Percentiles rank a stretch among this genome's conserved stretches.
These are phyloP conservation scores for Fusarium stilboides DNA, from an alignment of 2,329 filamentous ascomycete species.

Conservation along the genomic window DNA sequence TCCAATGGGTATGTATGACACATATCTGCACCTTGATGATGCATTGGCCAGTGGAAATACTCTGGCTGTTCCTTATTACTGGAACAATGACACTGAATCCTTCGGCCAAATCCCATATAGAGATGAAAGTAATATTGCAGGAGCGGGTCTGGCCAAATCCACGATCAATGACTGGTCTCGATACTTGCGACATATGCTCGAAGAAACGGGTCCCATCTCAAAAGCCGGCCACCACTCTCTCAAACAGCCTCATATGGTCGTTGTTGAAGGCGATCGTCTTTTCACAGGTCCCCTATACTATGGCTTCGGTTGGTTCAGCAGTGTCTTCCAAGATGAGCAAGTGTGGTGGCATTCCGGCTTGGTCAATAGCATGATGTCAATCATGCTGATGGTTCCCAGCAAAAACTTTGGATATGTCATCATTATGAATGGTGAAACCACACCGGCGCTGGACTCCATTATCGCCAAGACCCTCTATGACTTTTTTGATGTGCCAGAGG, in stretches of 20 bases:
- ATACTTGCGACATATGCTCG: conserved; percentile 54
- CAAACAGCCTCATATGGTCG: conserved; percentile 46
- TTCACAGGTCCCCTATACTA: conserved; percentile 42
- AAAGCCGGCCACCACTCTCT: conserved; percentile 44
- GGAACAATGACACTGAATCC: conserved; percentile 49
- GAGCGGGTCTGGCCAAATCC: conserved; percentile 60
- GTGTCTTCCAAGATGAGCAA: conserved; percentile 39
- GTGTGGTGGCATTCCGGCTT: conserved; percentile 47
- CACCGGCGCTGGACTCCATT: conserved; percentile 34
- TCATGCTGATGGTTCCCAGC: conserved; percentile 50
- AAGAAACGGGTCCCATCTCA: conserved; percentile 49
- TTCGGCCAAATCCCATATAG: conserved; percentile 47
- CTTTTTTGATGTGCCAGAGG: conserved; percentile 31
- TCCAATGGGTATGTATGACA: conserved; percentile 61
- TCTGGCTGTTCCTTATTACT: conserved; percentile 60
- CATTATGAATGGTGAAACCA: conserved; percentile 44
- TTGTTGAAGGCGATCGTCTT: conserved; percentile 21
- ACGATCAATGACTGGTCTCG: conserved; percentile 58
- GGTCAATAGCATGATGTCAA: conserved; percentile 44
- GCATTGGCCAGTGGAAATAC: conserved; percentile 18
- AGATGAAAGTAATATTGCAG: conserved; percentile 23
- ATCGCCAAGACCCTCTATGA: conserved; percentile 47
- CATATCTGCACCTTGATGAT: conserved; percentile 51
- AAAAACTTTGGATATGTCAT: conserved; percentile 46
- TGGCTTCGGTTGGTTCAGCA: conserved; percentile 45